phyloP scores from a whole-genome alignment of 2,329 filamentous ascomycete genomes.

The Parastagonospora nodorum region DNA sequence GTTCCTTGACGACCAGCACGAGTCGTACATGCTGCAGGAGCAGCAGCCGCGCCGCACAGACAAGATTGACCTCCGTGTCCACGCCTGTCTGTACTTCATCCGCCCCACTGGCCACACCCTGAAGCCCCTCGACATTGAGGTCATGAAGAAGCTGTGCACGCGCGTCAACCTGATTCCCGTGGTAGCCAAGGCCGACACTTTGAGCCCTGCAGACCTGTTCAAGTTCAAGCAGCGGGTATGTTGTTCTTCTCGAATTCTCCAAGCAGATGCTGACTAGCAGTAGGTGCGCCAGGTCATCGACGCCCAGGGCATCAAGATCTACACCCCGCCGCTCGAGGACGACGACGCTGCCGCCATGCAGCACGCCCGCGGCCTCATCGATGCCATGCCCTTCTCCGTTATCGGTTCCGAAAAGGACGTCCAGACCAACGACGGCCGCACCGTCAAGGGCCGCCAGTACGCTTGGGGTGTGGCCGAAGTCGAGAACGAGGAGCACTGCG shows the following conservation, averaged over 20 bases:
- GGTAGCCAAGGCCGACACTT: slow-evolving; percentile 96
- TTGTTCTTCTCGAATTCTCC: slow-evolving; percentile 11
- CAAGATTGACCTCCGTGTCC: slow-evolving; percentile 99
- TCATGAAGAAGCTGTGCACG: slow-evolving; percentile 98
- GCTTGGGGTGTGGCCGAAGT: slow-evolving; percentile 99
- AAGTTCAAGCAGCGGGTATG: slow-evolving; percentile 94
- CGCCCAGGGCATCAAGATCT: slow-evolving; percentile 99
- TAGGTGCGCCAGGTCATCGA: slow-evolving; percentile 95
- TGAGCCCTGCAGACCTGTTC: slow-evolving; percentile 88
- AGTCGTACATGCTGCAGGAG: slow-evolving; percentile 99
- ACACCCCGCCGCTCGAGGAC: slow-evolving; percentile 96
- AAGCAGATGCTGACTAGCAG: slow-evolving; percentile 16
- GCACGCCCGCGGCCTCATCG: slow-evolving; percentile 92
- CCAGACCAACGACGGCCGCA: slow-evolving; percentile 91
- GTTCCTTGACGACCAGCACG: slow-evolving; percentile 99
- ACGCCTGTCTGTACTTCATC: slow-evolving; percentile 99
- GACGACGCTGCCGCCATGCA: slow-evolving; percentile 95
- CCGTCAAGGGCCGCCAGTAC: slow-evolving; percentile 98
- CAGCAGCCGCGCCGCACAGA: slow-evolving; percentile 97
- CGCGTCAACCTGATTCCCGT: slow-evolving; percentile 98
- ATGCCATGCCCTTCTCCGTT: slow-evolving; percentile 97
- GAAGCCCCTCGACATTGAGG: slow-evolving; percentile 98
- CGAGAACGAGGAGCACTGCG: slow-evolving; percentile 99
- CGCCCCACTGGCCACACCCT: slow-evolving; percentile 96
- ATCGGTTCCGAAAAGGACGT: slow-evolving; percentile 99